Evolutionary conservation across 176 grass and related monocot species (phyloP).

Genomic region (Musa troglodytarum): DNA sequence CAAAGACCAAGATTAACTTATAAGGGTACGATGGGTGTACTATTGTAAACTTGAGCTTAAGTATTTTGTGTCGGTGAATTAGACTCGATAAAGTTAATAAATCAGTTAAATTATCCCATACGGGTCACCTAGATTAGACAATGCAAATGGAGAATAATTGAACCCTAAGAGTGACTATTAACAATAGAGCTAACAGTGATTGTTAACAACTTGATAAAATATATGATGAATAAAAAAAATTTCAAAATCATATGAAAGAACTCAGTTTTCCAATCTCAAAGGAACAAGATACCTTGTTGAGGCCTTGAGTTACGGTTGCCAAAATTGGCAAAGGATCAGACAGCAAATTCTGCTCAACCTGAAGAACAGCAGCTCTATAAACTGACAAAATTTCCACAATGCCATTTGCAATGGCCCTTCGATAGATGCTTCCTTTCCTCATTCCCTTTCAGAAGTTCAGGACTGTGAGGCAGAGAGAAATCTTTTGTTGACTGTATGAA

Average conservation of each 20-base stretch:
- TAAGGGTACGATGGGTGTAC: too few relatives aligned
- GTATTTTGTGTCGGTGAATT: too few relatives aligned
- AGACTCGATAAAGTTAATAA: not conserved
- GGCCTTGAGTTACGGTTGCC: constrained; percentile 64
- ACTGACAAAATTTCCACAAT: constrained; percentile 89
- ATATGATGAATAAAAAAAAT: not conserved
- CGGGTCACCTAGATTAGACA: not conserved
- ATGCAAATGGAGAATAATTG: too few relatives aligned
- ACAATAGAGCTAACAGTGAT: too few relatives aligned
- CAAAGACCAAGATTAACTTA: too few relatives aligned
- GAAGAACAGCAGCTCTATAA: constrained; percentile 82
- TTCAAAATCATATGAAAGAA: not conserved
- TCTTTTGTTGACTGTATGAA: constrained; percentile 58
- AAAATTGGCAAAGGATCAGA: constrained; percentile 87
- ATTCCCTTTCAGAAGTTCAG: constrained; percentile 33
- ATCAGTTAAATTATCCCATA: not conserved
- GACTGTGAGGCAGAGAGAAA: constrained; percentile 29
- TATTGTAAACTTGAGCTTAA: too few relatives aligned
- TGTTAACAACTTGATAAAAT: too few relatives aligned
- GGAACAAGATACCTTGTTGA: constrained; percentile 58
- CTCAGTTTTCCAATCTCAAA: not conserved
- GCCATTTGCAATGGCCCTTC: constrained; percentile 88
- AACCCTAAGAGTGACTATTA: too few relatives aligned
- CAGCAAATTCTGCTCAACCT: constrained; percentile 88
- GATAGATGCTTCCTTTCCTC: constrained; percentile 70